phyloP scores from a whole-genome alignment of 768 basidiomycete species.

The Rhodotorula toruloides region DNA sequence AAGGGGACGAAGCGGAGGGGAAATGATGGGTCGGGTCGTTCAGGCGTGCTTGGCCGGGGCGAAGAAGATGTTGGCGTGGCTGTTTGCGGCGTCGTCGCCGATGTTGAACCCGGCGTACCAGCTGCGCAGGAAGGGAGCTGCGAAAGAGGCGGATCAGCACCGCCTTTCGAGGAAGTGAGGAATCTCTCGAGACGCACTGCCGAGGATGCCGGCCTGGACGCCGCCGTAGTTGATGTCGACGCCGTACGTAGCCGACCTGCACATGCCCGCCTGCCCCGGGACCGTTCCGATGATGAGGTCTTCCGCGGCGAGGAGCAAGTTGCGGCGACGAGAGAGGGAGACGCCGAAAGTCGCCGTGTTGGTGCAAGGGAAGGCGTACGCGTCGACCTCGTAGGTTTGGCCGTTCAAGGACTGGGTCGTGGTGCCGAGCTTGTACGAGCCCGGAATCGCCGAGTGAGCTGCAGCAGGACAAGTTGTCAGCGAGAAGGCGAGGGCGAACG shows the following conservation, averaged over 20 bases:
- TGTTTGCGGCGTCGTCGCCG: constrained; percentile 2
- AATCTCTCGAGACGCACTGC: not conserved
- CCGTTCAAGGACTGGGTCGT: not conserved
- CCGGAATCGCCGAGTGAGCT: not conserved
- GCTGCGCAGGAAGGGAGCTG: not conserved
- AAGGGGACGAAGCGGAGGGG: too few relatives aligned
- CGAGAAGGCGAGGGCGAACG: not conserved
- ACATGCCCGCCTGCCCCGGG: not conserved
- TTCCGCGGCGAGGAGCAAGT: not conserved
- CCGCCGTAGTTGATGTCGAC: constrained; percentile 11
- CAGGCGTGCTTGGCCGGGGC: not conserved
- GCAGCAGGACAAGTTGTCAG: not conserved
- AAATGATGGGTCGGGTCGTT: too few relatives aligned
- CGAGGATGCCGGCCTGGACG: constrained; percentile 1
- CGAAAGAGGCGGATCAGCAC: not conserved
- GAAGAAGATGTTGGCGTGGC: not conserved
- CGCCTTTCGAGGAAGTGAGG: not conserved
- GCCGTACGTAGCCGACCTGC: not conserved
- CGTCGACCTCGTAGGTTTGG: not conserved
- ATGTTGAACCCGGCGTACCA: not conserved
- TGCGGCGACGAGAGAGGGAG: not conserved
- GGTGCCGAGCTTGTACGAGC: not conserved
- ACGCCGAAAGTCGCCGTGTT: constrained; percentile 3
- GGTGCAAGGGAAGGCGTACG: constrained; percentile 9
- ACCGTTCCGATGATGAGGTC: not conserved